Evolutionary conservation across 1,284 basidiomycete species (phyloP), one percentile per base, ranked within the genome.

Genomic region (Meripilus lineatus): DNA sequence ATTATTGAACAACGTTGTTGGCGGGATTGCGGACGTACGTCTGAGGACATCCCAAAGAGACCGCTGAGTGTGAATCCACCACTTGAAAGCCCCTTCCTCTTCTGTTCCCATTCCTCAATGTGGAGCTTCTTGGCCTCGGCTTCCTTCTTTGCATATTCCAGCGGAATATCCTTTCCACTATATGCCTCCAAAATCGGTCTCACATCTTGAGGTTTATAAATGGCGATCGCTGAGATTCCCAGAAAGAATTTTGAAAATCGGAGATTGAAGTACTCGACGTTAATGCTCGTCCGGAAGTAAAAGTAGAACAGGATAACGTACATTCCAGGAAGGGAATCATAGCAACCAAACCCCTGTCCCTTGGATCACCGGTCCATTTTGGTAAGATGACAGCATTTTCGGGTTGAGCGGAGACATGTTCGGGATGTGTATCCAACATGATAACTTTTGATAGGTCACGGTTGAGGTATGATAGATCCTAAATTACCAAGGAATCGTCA

Each of bases 281-380:
- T 17, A n/a, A n/a, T 36, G 21, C 26, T 10, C 18, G 25, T 17
- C 28, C 23, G 42, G 32, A 8, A 15, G 23, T 17, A 33, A 11
- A 11, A 7, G 26, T 22, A 34, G 20, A 36, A 21, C 26, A 22
- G 26, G 13, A 14, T 20, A 23, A 72, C 85, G 39, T 63, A 93
- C 92, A 93, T 71, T 99, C 95, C 6, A 99, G 78, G 83, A 98
- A 98, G 0, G 95, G 94, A 52, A 99, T 93, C 70, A 97, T 76
- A 10, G 85, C 87, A 10, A 99, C 64, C 17, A 99, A 78, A 1
- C 90, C 92, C 54, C 71, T 80, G 63, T 95, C 92, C 21, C 74
- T 69, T 0, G 80, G 68, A 45, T 88, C 80, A 7, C 93, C 94
- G 6, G 84, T 81, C 96, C 96, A 99, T 50, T 84, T 84, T 14